Evolutionary conservation across 441 rosid genomes (phyloP).

Genomic region (Hura crepitans): DNA sequence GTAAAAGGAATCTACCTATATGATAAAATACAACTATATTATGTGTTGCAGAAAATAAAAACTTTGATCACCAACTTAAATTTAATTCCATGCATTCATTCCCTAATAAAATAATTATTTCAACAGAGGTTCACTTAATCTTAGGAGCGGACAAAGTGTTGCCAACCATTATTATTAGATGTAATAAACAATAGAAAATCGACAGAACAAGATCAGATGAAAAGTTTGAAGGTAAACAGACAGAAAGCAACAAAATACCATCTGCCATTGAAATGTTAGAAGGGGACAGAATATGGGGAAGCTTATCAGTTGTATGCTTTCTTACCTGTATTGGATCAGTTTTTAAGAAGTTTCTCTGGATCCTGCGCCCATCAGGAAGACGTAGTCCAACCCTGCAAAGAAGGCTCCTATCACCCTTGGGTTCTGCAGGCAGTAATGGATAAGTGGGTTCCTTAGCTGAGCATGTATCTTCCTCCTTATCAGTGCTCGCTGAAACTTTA

Average conservation of each 20-base stretch:
- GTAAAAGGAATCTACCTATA: not conserved
- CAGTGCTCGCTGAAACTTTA: conserved; percentile 27
- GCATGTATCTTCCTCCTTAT: conserved; percentile 41
- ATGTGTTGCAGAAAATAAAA: not conserved
- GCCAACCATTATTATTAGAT: not conserved
- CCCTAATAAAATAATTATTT: not conserved
- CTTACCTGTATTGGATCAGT: conserved; percentile 71
- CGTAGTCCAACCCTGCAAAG: conserved; percentile 90
- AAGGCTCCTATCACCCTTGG: conserved; percentile 63
- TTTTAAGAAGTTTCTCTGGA: conserved; percentile 70
- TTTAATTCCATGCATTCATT: not conserved
- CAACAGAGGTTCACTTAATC: not conserved
- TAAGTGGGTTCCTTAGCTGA: conserved; percentile 42
- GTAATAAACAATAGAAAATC: no score
- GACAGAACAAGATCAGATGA: not conserved
- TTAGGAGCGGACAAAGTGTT: not conserved
- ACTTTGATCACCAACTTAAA: not conserved
- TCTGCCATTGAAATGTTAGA: not conserved
- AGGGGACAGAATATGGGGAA: not conserved
- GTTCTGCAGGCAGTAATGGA: conserved; percentile 80
- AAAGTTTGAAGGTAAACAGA: not conserved
- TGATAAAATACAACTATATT: not conserved
- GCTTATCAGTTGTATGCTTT: not conserved
- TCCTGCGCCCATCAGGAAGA: conserved; percentile 83
- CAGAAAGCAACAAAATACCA: not conserved